Evolutionary conservation across 129 eudicot species (phyloP).

Genomic region (Artemisia annua): DNA sequence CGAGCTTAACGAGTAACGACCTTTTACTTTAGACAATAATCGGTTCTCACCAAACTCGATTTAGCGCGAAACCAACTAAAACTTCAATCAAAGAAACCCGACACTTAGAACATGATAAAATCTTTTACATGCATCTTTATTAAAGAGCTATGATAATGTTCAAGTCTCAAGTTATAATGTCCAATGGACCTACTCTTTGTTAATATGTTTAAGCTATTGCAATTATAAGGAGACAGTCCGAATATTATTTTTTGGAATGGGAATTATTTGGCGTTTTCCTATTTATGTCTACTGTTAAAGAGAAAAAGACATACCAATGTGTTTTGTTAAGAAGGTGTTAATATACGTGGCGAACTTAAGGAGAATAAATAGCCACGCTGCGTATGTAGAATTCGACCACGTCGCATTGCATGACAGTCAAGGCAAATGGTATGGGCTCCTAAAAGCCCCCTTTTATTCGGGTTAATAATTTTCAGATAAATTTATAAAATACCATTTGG

Average conservation of each 20-base stretch:
- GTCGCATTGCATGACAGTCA: neutral
- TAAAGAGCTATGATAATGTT: neutral
- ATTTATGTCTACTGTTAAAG: neutral
- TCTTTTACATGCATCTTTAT: neutral
- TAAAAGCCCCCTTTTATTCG: neutral
- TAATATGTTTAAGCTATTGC: neutral
- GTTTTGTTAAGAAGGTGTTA: conserved; percentile 1
- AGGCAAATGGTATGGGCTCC: neutral
- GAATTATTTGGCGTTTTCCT: conserved; percentile 16
- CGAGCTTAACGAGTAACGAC: too few relatives aligned
- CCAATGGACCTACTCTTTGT: neutral
- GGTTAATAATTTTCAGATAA: neutral
- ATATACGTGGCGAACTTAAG: conserved; percentile 23
- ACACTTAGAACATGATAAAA: neutral
- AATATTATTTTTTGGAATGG: neutral
- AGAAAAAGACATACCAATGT: neutral
- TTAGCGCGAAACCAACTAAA: too few relatives aligned
- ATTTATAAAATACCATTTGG: neutral
- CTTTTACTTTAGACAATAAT: too few relatives aligned
- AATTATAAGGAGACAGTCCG: neutral
- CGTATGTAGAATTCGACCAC: conserved; percentile 2
- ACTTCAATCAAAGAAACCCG: too few relatives aligned
- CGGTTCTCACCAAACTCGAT: too few relatives aligned
- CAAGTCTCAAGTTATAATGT: neutral
- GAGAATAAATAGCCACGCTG: conserved; percentile 28